Conservation (phyloP, 257 asterid genomes). For the Voacanga thouarsii region DNA sequence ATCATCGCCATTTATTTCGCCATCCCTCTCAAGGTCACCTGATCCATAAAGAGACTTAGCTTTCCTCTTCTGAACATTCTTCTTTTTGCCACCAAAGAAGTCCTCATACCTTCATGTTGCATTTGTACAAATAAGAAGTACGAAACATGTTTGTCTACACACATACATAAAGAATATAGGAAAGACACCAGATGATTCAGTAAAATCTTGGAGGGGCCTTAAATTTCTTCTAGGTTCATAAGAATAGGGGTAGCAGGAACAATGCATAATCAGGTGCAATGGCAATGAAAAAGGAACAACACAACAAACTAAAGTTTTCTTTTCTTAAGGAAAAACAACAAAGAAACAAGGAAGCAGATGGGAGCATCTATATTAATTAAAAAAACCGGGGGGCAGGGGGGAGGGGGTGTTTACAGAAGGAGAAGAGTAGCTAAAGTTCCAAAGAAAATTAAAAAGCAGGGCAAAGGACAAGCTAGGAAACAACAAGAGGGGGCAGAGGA, state of each 20-base stretch:
- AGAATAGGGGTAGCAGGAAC: neutral
- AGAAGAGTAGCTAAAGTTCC: neutral
- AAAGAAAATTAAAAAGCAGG: neutral
- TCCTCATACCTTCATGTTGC: slow-evolving; percentile 62
- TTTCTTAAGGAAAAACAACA: neutral
- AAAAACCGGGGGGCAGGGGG: too few species aligned
- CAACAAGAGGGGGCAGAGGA: too few species aligned
- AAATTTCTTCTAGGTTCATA: neutral
- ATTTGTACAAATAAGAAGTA: slow-evolving; percentile 17
- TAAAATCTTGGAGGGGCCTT: neutral
- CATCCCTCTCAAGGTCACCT: slow-evolving; percentile 47
- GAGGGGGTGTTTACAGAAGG: neutral
- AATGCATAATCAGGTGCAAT: neutral
- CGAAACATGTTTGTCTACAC: slow-evolving; percentile 6
- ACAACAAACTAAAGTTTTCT: neutral
- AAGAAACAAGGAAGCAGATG: neutral
- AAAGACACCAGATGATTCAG: slow-evolving; percentile 9
- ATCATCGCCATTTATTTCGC: slow-evolving; percentile 32
- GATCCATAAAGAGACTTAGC: slow-evolving; percentile 40
- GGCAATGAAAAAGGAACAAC: neutral
- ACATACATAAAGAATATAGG: neutral
- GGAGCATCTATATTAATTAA: neutral
- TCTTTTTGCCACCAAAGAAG: slow-evolving; percentile 56
- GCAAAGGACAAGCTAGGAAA: neutral
- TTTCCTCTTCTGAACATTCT: slow-evolving; percentile 44